These are phyloP conservation scores for Daldinia eschscholtzii DNA, from an alignment of 2,329 filamentous ascomycete genomes.

Conservation along the genomic window DNA sequence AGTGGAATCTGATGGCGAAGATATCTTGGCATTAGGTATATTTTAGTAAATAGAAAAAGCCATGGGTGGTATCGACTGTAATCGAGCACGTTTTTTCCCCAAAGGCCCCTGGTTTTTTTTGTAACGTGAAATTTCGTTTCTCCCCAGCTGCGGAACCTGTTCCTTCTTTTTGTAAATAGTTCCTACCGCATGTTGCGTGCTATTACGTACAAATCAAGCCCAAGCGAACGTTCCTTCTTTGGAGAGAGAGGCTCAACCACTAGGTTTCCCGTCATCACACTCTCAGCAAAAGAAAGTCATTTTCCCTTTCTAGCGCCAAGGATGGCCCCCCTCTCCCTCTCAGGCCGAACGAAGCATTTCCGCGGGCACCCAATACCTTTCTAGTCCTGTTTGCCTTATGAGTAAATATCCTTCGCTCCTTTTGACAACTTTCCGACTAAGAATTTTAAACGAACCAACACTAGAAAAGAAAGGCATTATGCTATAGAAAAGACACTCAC, in stretches of 20 bases:
- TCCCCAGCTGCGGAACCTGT: slow-evolving; percentile 19
- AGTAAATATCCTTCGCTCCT: slow-evolving; percentile 14
- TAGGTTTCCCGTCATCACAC: slow-evolving; percentile 38
- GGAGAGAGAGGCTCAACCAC: slow-evolving; percentile 35
- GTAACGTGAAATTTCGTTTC: slow-evolving; percentile 14
- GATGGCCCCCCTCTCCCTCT: slow-evolving; percentile 34
- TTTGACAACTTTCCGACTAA: slow-evolving; percentile 5
- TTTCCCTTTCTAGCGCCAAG: slow-evolving; percentile 37
- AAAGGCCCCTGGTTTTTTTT: slow-evolving; percentile 25
- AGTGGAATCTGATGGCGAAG: slow-evolving; percentile 35
- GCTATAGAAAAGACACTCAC: slow-evolving; percentile 6
- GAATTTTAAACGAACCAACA: slow-evolving; percentile 18
- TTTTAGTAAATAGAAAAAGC: slow-evolving; percentile 41
- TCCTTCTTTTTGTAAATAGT: slow-evolving; percentile 36
- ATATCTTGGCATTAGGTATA: slow-evolving; percentile 44
- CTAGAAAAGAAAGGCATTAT: slow-evolving; percentile 24
- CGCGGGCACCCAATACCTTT: slow-evolving; percentile 35
- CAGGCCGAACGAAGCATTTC: slow-evolving; percentile 39
- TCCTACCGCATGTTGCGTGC: slow-evolving; percentile 36
- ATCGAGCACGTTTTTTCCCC: slow-evolving; percentile 42
- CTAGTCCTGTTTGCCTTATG: slow-evolving; percentile 19
- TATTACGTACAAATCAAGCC: slow-evolving; percentile 51
- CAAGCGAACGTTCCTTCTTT: slow-evolving; percentile 39
- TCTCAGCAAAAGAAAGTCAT: slow-evolving; percentile 18
- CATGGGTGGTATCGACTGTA: slow-evolving; percentile 37